Evolutionary conservation across 768 basidiomycete genomes (phyloP).

Genomic region (Trametes elegans): DNA sequence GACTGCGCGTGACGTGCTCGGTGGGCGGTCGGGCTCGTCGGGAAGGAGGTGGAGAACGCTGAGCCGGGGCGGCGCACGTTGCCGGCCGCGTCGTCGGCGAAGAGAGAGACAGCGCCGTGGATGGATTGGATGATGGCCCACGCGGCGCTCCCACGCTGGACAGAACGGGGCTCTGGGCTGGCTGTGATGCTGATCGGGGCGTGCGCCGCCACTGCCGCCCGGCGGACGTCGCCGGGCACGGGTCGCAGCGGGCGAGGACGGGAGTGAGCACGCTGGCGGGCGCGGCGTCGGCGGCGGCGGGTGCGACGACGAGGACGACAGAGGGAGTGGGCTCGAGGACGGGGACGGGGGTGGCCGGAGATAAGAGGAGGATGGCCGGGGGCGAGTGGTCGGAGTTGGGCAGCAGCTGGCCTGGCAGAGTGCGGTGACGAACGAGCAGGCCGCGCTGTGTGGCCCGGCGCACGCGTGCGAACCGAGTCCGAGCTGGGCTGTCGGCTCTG

Average conservation of each 20-base stretch:
- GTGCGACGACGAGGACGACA: neutral
- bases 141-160: slow-evolving; percentile 18
- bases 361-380: slow-evolving; percentile 3
- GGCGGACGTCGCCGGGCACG: slow-evolving; percentile 13
- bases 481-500: slow-evolving; percentile 35
- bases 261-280: slow-evolving; percentile 1
- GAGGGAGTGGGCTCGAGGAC: neutral
- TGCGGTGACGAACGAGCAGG: slow-evolving; percentile 30
- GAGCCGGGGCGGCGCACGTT: slow-evolving; percentile 54
- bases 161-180: slow-evolving; percentile 7
- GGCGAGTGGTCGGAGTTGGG: slow-evolving; percentile 7
- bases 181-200: slow-evolving; percentile 16
- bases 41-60: slow-evolving; percentile 76
- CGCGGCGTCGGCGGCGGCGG: neutral
- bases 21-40: neutral
- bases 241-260: neutral
- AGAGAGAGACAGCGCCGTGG: slow-evolving; percentile 61
- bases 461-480: slow-evolving; percentile 39
- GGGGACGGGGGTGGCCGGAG: slow-evolving; percentile 1
- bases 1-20: slow-evolving; percentile 6
- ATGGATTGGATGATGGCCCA: slow-evolving; percentile 17
- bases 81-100: slow-evolving; percentile 62
- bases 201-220: slow-evolving; percentile 14
- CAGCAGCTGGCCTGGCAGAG: slow-evolving; percentile 24
- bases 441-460: slow-evolving; percentile 34